Evolutionary conservation across 129 eudicot genomes (phyloP), one percentile per base, ranked within the genome.

Genomic region (Centella asiatica): DNA sequence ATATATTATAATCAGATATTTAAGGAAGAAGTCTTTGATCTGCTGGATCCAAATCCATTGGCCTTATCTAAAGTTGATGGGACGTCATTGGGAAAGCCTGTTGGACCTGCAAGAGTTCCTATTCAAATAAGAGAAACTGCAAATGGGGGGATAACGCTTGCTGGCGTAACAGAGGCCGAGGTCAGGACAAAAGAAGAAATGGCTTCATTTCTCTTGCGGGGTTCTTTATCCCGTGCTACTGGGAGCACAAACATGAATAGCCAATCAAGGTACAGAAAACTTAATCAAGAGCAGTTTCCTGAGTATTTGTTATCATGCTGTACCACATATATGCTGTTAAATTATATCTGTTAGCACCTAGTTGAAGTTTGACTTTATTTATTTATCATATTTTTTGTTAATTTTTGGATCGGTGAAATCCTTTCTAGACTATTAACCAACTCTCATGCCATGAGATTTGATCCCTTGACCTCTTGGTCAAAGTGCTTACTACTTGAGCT

Each of bases 231-330:
- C 28, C 88, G 99, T 44, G 99, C 96, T 12, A 93, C 99, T 19
- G 96, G 78, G n/a, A 93, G 99, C 85, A 93, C 99, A 54, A 87
- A 93, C 29, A 93, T 93, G 99, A 93, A 93, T 57, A 84, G 88
- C 55, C 95, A 93, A 69, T 93, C 99, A 28, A 93, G 99, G 99
- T 93, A 28, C 33, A 12, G 33, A 32, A 28, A 2, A 39, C n/a
- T n/a, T n/a, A n/a, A n/a, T n/a, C n/a, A n/a, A n/a, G n/a, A n/a
- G n/a, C n/a, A n/a, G n/a, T n/a, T n/a, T n/a, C n/a, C n/a, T 42
- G 47, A 15, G 47, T 42, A 42, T 42, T 42, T 3, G 15, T 37
- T n/a, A n/a, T n/a, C n/a, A n/a, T n/a, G n/a, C n/a, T n/a, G n/a
- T n/a, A n/a, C n/a, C n/a, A n/a, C n/a, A n/a, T n/a, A n/a, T n/a